These are phyloP conservation scores for Blastobotrys petasosporus DNA, from an alignment of 1,139 yeast species.

Conservation along the genomic window DNA sequence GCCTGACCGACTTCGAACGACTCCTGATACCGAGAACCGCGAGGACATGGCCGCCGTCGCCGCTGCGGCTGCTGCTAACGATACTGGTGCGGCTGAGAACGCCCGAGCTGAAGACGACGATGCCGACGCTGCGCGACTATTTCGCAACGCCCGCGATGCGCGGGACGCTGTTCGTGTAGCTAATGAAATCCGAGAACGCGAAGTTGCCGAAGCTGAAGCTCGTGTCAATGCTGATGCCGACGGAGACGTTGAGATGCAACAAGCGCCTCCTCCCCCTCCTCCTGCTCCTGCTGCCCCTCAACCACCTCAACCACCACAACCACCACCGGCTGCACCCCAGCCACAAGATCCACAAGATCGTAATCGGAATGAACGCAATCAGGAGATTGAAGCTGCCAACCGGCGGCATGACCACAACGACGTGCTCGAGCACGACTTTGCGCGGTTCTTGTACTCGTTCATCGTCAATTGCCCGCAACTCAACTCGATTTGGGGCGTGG, in stretches of 20 bases:
- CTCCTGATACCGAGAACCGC: too few species aligned
- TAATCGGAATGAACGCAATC: too few species aligned
- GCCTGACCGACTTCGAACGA: background rate
- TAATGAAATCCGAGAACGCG: background rate
- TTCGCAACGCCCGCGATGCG: background rate
- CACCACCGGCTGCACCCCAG: too few species aligned
- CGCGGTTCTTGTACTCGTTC: conserved; percentile 2
- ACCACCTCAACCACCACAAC: background rate
- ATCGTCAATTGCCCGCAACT: conserved; percentile 3
- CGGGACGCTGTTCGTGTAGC: background rate
- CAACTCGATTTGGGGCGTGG: conserved; percentile 4
- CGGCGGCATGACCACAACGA: too few species aligned
- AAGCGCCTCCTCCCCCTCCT: background rate
- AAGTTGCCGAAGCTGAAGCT: background rate
- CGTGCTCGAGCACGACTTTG: background rate
- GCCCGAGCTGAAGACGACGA: background rate
- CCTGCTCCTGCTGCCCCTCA: background rate
- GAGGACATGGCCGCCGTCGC: background rate
- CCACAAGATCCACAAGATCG: too few species aligned
- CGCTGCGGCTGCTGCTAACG: conserved; percentile 1
- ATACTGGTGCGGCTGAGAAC: background rate
- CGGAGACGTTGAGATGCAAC: background rate
- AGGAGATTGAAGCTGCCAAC: too few species aligned
- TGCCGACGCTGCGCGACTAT: background rate
- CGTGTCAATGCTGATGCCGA: background rate